Conservation (phyloP, 1,139 yeast species). For the Lodderomyces orthopsilosis region DNA sequence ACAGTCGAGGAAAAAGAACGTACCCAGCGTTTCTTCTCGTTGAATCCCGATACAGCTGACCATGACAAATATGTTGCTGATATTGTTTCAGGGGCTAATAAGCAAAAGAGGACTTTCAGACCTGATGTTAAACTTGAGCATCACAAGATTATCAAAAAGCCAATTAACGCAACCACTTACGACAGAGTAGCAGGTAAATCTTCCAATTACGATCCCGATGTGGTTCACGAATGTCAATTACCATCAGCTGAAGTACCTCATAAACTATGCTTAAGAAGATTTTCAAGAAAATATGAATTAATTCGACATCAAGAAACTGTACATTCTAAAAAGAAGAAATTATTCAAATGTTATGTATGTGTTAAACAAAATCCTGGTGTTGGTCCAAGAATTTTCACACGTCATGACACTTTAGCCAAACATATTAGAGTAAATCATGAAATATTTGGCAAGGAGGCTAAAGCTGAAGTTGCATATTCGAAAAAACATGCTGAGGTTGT, state of each 20-base stretch:
- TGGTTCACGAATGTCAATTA: slow-evolving; percentile 47
- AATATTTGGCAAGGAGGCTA: slow-evolving; percentile 64
- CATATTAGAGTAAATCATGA: slow-evolving; percentile 90
- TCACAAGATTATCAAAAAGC: slow-evolving; percentile 17
- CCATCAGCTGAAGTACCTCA: slow-evolving; percentile 50
- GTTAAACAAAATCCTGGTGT: slow-evolving; percentile 54
- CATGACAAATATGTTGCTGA: slow-evolving; percentile 28
- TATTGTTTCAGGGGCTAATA: slow-evolving; percentile 22
- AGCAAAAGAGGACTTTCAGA: slow-evolving; percentile 19
- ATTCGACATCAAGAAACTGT: slow-evolving; percentile 95
- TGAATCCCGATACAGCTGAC: slow-evolving; percentile 21
- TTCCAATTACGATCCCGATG: slow-evolving; percentile 50
- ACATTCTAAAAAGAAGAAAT: slow-evolving; percentile 83
- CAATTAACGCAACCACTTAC: slow-evolving; percentile 24
- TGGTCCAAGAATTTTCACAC: slow-evolving; percentile 74
- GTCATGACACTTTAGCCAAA: slow-evolving; percentile 92
- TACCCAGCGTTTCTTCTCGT: slow-evolving; percentile 17
- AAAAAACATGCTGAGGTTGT: slow-evolving; percentile 48
- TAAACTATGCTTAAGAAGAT: slow-evolving; percentile 71
- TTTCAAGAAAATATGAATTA: slow-evolving; percentile 91
- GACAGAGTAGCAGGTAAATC: slow-evolving; percentile 33
- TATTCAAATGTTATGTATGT: slow-evolving; percentile 85
- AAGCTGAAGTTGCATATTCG: slow-evolving; percentile 48
- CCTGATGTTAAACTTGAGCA: slow-evolving; percentile 13
- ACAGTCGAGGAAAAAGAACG: slow-evolving; percentile 11